Conservation (phyloP, 1,284 basidiomycete genomes). For the Ceratobasidium sp. region DNA sequence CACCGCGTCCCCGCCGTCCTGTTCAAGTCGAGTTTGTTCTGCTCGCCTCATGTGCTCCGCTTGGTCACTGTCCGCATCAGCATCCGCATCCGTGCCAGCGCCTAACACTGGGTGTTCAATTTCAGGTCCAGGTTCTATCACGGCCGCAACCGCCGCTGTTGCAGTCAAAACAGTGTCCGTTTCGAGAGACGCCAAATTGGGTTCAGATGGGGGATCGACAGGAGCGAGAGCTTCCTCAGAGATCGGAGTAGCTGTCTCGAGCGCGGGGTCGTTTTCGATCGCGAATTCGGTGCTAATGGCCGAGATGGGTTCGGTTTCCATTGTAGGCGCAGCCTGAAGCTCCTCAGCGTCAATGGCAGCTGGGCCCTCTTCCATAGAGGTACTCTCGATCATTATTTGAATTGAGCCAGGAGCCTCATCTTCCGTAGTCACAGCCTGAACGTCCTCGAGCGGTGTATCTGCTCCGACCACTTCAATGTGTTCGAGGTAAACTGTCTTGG, state of each 20-base stretch:
- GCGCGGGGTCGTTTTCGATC: background rate
- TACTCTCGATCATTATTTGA: background rate
- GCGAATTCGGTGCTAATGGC: background rate
- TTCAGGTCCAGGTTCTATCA: background rate
- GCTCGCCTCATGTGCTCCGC: constrained; percentile 1
- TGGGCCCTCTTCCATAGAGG: background rate
- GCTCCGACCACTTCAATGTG: constrained; percentile 11
- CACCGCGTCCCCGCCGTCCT: background rate
- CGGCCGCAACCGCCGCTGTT: background rate
- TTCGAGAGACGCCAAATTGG: background rate
- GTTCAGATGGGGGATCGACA: background rate
- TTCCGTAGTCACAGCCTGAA: background rate
- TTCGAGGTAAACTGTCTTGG: background rate
- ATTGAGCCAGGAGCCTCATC: background rate
- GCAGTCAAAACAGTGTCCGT: background rate
- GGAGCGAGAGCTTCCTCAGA: background rate
- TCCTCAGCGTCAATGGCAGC: background rate
- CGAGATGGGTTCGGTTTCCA: background rate
- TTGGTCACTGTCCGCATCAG: constrained; percentile 7
- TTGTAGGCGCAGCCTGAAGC: background rate
- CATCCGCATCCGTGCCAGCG: constrained; percentile 1
- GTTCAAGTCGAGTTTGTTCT: constrained; percentile 14
- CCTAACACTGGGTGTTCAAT: background rate
- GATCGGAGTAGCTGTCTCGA: constrained; percentile 2
- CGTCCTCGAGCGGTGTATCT: background rate